Evolutionary conservation across 2,329 filamentous ascomycete genomes (phyloP).

Genomic region (Aspergillus amoenus): DNA sequence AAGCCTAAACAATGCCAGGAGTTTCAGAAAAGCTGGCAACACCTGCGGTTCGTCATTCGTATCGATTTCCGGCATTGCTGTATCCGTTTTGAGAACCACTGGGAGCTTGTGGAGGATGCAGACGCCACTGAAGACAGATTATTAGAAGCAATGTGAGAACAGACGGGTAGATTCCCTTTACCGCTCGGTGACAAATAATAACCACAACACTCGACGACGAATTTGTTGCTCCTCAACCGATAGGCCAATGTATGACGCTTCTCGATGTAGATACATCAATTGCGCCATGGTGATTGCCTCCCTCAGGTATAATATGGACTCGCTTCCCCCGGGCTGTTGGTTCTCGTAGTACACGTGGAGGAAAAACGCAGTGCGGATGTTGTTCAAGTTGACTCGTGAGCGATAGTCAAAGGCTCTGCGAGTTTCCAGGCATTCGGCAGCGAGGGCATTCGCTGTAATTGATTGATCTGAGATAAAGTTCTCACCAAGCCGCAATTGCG

Average conservation of each 20-base stretch:
- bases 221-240: conserved; percentile 45
- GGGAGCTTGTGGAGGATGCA: conserved; percentile 53
- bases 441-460: conserved; percentile 35
- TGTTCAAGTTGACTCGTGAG: conserved; percentile 38
- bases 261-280: conserved; percentile 49
- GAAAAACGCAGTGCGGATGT: conserved; percentile 51
- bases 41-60: conserved; percentile 46
- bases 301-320: conserved; percentile 50
- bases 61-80: conserved; percentile 37
- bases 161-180: background rate
- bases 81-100: conserved; percentile 45
- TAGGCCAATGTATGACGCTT: conserved; percentile 42
- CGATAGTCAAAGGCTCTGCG: conserved; percentile 30
- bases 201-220: conserved; percentile 48
- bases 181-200: conserved; percentile 51
- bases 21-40: conserved; percentile 51
- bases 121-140: conserved; percentile 40
- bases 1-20: conserved; percentile 52
- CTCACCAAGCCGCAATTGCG: conserved; percentile 48
- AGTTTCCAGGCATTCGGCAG: conserved; percentile 36
- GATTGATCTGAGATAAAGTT: conserved; percentile 23
- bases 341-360: conserved; percentile 56
- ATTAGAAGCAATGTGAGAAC: background rate
- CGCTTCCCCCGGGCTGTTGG: conserved; percentile 45
- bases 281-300: conserved; percentile 55